phyloP scores from a whole-genome alignment of 2,329 filamentous ascomycete species.

The Zopfia rhizophila region DNA sequence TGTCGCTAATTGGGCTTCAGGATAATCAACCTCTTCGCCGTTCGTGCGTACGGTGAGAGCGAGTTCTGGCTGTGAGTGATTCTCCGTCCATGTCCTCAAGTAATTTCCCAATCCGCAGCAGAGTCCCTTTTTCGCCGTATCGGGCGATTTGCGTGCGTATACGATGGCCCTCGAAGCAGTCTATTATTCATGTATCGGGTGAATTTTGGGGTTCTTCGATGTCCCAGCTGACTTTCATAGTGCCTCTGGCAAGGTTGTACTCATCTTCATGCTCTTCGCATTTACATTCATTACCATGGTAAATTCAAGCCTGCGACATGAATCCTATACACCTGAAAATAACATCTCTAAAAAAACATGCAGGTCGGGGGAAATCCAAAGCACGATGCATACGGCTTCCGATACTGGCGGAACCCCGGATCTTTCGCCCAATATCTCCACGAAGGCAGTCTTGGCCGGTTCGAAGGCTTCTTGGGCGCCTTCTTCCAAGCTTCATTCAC shows the following conservation, averaged over 20 bases:
- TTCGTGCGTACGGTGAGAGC: constrained; percentile 50
- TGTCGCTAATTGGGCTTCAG: neutral
- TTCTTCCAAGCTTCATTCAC: constrained; percentile 45
- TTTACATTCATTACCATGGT: constrained; percentile 52
- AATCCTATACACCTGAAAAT: no score
- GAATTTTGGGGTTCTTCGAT: no score
- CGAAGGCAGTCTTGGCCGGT: constrained; percentile 24
- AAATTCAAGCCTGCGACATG: no score
- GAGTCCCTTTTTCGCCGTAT: no score
- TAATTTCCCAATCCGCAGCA: no score
- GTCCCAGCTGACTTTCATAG: neutral
- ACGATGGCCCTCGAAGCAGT: no score
- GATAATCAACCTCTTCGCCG: constrained; percentile 50
- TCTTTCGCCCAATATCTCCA: constrained; percentile 31
- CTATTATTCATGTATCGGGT: no score
- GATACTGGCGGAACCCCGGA: constrained; percentile 49
- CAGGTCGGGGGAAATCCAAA: constrained; percentile 50
- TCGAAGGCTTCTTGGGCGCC: constrained; percentile 31
- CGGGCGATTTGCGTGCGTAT: no score
- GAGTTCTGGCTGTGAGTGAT: constrained; percentile 48
- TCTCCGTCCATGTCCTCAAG: no score
- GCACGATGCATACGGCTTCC: constrained; percentile 48
- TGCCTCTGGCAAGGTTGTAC: constrained; percentile 47
- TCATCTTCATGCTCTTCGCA: constrained; percentile 51
- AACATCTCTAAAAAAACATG: no score